Evolutionary conservation across 306 rosid species (phyloP), one percentile per base, ranked within the genome.

Genomic region (Glycyrrhiza uralensis): DNA sequence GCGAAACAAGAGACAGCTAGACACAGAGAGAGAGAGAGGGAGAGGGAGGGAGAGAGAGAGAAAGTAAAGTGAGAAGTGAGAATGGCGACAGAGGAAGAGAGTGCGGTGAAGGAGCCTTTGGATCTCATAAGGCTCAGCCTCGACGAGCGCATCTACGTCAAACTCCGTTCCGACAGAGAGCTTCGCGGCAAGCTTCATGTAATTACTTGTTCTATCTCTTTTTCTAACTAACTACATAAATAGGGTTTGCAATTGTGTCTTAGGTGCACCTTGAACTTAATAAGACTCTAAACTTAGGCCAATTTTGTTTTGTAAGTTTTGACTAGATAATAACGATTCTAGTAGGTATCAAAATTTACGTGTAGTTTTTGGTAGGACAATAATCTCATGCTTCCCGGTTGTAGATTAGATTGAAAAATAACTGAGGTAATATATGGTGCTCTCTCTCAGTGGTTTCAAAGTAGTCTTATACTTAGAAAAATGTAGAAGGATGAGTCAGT

Each of bases 171-270:
- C 30, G 97, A 95, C 66, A 84, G 97, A 56, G 99, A 95, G 79
- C 99, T 95, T 44, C 97, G 96, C 28, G 99, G 99, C 75, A 95
- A 89, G 84, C 99, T 95, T 80, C 97, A 91, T 60, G 97, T 95
- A 85, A 7, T 47, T 67, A 15, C 52, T 79, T 30, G 17, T 19
- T 17, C 47, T 6, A 18, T 39, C 19, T 44, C 10, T 6, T 19
- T 29, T n/a, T 59, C 45, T 49, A 14, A 9, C 26, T 59, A 7
- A 6, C 3, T 54, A 44, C 41, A 10, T 18, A 24, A 15, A 3
- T 33, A 39, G 41, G 57, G 44, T 55, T 38, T 13, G 26, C 60
- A 56, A 33, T 55, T 42, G 23, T n/a, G 22, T 19, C 26, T 18
- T 18, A 13, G 33, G 29, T 8, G 20, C n/a, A 20, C n/a, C n/a